Conservation (phyloP, 140 eudicot species). For the Artemisia princeps region DNA sequence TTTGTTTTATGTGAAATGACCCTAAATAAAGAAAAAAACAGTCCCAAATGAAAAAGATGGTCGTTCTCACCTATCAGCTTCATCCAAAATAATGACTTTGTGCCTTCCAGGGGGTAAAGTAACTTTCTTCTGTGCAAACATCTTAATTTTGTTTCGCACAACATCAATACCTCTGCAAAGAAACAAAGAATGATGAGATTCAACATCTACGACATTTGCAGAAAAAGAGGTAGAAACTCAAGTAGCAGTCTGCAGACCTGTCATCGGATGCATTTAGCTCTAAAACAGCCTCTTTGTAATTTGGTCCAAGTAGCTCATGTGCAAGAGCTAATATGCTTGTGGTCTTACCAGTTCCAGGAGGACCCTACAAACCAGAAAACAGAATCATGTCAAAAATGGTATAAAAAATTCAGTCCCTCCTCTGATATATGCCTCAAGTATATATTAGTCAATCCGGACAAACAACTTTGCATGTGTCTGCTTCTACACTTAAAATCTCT, state of each 20-base stretch:
- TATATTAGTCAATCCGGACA: background rate
- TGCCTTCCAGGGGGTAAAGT: constrained; percentile 88
- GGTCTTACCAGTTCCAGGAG: constrained; percentile 98
- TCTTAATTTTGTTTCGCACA: constrained; percentile 96
- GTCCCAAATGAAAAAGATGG: background rate
- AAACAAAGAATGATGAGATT: constrained; percentile 9
- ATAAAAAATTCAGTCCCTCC: background rate
- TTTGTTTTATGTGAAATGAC: no score
- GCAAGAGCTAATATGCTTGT: constrained; percentile 96
- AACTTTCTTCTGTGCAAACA: constrained; percentile 97
- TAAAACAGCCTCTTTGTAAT: constrained; percentile 81
- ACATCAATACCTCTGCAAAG: constrained; percentile 82
- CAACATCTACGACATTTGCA: no score
- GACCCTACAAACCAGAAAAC: constrained; percentile 56
- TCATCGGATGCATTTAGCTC: constrained; percentile 99
- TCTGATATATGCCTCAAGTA: background rate
- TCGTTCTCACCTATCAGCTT: constrained; percentile 77
- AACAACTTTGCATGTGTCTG: constrained; percentile 2
- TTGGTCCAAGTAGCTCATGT: constrained; percentile 84
- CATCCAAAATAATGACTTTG: constrained; percentile 76
- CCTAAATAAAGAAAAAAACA: no score
- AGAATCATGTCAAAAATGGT: background rate
- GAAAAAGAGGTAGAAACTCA: background rate
- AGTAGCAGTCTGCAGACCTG: constrained; percentile 37
- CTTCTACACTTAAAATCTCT: background rate